Conservation (phyloP, 495 filamentous ascomycete genomes). For the Polyplosphaeria fusca region DNA sequence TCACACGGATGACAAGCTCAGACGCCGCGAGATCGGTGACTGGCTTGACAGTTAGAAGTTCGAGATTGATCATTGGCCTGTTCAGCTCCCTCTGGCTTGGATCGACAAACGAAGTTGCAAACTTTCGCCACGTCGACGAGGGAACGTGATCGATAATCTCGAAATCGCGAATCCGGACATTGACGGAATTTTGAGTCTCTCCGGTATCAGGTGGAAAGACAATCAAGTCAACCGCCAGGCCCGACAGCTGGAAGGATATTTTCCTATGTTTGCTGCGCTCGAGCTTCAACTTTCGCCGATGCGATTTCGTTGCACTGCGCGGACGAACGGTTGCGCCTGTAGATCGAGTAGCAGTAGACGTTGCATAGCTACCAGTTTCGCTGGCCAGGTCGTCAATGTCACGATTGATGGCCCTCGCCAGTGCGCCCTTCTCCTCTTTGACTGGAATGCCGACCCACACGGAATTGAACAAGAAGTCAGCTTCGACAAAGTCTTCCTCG, state of each 20-base stretch:
- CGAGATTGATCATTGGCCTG: conserved; percentile 83
- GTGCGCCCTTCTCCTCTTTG: conserved; percentile 76
- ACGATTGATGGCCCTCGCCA: conserved; percentile 79
- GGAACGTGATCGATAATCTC: conserved; percentile 93
- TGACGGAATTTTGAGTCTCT: conserved; percentile 82
- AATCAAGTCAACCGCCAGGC: conserved; percentile 78
- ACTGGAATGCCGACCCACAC: conserved; percentile 94
- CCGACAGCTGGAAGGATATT: conserved; percentile 89
- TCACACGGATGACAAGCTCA: conserved; percentile 82
- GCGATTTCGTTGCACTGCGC: conserved; percentile 48
- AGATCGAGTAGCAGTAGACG: conserved; percentile 42
- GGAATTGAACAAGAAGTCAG: conserved; percentile 95
- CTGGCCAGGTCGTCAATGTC: conserved; percentile 81
- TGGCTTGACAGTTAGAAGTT: conserved; percentile 82
- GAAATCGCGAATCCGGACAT: conserved; percentile 74
- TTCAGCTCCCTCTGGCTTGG: conserved; percentile 78
- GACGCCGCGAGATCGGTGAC: conserved; percentile 78
- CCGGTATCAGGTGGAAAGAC: conserved; percentile 73
- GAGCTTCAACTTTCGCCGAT: conserved; percentile 59
- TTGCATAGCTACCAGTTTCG: conserved; percentile 83
- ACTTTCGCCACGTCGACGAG: conserved; percentile 97
- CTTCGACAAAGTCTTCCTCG: conserved; percentile 83
- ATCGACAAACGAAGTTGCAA: conserved; percentile 88
- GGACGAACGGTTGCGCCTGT: conserved; percentile 36
- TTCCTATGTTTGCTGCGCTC: conserved; percentile 87